Evolutionary conservation across 768 basidiomycete species (phyloP).

Genomic region (Tubosaeta sp.): DNA sequence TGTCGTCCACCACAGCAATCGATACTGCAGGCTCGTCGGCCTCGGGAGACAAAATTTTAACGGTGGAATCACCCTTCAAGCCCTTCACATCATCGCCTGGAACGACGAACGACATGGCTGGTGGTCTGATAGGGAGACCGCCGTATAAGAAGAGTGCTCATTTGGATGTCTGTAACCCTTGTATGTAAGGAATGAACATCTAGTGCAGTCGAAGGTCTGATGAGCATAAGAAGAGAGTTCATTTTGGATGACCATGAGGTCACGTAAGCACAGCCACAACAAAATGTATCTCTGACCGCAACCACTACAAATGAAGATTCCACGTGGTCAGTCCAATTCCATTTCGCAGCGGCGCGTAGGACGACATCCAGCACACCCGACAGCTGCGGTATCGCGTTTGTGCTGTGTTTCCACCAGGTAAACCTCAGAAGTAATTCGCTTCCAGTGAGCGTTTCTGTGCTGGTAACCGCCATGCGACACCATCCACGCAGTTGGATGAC

Average conservation of each 20-base stretch:
- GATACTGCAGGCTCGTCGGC: slow-evolving; percentile 23
- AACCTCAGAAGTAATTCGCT: not conserved
- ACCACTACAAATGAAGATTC: not conserved
- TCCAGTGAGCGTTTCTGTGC: slow-evolving; percentile 3
- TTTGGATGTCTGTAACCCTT: not conserved
- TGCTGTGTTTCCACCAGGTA: slow-evolving; percentile 15
- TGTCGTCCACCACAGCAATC: slow-evolving; percentile 38
- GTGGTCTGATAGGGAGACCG: not conserved
- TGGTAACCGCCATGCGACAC: slow-evolving; percentile 18
- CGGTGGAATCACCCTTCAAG: slow-evolving; percentile 4
- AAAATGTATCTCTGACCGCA: no score
- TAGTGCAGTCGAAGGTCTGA: no score
- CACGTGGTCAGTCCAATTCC: slow-evolving; percentile 5
- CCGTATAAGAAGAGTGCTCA: not conserved
- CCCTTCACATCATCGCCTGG: slow-evolving; percentile 9
- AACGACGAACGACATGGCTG: slow-evolving; percentile 11
- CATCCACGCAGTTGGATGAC: slow-evolving; percentile 18
- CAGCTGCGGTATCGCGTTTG: slow-evolving; percentile 9
- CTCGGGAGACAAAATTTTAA: slow-evolving; percentile 3
- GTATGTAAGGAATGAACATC: not conserved
- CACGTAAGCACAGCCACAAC: no score
- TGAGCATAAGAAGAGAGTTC: no score
- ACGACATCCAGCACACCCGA: slow-evolving; percentile 25
- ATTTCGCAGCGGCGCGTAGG: slow-evolving; percentile 6
- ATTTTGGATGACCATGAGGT: no score